Base-by-base conservation (phyloP, 176 grass and related monocot genomes). In the Zea luxurians region DNA sequence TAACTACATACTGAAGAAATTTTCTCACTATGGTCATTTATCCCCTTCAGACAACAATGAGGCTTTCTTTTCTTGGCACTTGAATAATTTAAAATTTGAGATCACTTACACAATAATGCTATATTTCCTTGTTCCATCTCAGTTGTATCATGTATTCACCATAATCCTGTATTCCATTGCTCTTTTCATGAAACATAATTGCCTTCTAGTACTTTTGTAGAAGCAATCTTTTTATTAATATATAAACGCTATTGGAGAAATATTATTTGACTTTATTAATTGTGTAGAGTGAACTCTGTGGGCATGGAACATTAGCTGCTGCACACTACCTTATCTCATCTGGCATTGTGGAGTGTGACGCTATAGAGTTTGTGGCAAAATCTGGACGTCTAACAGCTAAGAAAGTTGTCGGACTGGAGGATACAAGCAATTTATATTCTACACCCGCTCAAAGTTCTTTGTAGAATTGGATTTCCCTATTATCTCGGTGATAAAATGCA, bases 311-410 rank as follows among this genome's bases (percentile, higher is more conserved):
- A 2, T 72, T 72, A 72, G 48, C 70, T 53, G 70, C 70, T 53
- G 70, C 70, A 3, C 70, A 72, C 8, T 71, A 71, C 47, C 18
- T 71, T 35, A 10, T 71, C 4, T 48, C 69, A 71, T 71, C 47
- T 71, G 69, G 69, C 6, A 6, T 52, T 71, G 69, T 71, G 27
- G 47, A 72, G 8, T n/a, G 70, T n/a, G 48, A 72, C 10, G 2
- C 48, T 72, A 38, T 72, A 53, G 27, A 72, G 48, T 72, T 72
- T 35, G 13, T 72, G 13, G 48, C 70, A 53, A 72, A 72, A 72
- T 72, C 70, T 72, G 48, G 70, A 72, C 8, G 70, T 37, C 48
- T 72, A 72, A 72, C 70, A 72, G 70, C 70, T 72, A 72, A 72
- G 70, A 72, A 54, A 54, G 35, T 72, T 16, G 5, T 10, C 38